A percentile compares a stretch with the other conserved stretches of the same genome.
These are phyloP conservation scores for Dryas integrifolia DNA, from an alignment of 331 rosid species.

Conservation along the genomic window DNA sequence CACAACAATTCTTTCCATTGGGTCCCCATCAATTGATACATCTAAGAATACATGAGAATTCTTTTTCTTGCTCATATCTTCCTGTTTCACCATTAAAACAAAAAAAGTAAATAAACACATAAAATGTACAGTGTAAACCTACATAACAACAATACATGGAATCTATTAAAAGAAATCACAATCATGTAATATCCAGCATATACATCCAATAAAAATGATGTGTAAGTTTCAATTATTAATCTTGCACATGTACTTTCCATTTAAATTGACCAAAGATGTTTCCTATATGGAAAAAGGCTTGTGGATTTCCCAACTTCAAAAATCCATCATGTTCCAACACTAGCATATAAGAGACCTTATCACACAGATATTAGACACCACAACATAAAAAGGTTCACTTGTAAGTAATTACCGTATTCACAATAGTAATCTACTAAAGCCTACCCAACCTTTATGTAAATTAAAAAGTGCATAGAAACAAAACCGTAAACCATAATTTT, in stretches of 20 bases:
- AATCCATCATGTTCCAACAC: too few species aligned
- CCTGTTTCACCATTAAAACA: constrained; percentile 21
- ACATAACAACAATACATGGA: background rate
- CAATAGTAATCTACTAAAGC: background rate
- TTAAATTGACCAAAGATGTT: background rate
- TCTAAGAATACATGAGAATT: constrained; percentile 75
- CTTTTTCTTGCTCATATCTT: constrained; percentile 63
- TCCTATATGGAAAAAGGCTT: background rate
- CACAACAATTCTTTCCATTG: constrained; percentile 56
- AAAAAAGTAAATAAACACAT: background rate
- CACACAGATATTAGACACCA: too few species aligned
- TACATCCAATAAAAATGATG: too few species aligned
- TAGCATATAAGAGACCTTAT: too few species aligned
- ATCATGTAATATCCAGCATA: too few species aligned
- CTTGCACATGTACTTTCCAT: background rate
- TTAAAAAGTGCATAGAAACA: background rate
- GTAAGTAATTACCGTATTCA: background rate
- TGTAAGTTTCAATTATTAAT: too few species aligned
- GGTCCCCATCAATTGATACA: constrained; percentile 68
- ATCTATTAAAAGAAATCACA: too few species aligned
- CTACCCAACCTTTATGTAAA: background rate
- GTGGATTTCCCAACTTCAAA: background rate
- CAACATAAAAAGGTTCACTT: too few species aligned
- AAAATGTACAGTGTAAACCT: background rate
- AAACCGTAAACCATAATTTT: constrained; percentile 22